Evolutionary conservation across 805 yeast genomes (phyloP).

Genomic region (Cyberlindnera americana): DNA sequence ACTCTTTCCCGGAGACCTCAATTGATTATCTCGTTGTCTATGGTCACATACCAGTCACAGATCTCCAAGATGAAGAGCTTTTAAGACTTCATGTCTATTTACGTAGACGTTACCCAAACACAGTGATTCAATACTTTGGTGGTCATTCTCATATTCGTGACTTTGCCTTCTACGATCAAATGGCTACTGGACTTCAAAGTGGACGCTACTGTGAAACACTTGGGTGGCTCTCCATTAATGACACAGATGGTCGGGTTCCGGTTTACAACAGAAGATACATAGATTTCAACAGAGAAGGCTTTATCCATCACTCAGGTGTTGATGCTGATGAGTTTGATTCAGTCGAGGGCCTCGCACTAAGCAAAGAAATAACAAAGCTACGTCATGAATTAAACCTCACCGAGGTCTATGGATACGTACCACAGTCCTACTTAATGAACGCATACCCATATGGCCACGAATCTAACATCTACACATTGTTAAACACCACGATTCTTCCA

Average conservation of each 20-base stretch:
- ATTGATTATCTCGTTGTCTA: constrained; percentile 67
- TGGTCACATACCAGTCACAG: constrained; percentile 74
- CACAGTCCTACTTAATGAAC: constrained; percentile 59
- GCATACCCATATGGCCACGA: constrained; percentile 61
- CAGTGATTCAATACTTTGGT: constrained; percentile 80
- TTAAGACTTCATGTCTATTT: constrained; percentile 39
- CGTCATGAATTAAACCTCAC: constrained; percentile 52
- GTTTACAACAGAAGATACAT: constrained; percentile 63
- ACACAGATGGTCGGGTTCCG: constrained; percentile 18
- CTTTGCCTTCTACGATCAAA: constrained; percentile 62
- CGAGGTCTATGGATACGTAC: constrained; percentile 60
- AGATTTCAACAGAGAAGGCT: constrained; percentile 75
- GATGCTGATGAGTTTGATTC: constrained; percentile 45
- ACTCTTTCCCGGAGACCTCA: constrained; percentile 32
- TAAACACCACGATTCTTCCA: constrained; percentile 56
- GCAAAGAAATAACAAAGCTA: constrained; percentile 39
- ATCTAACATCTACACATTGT: constrained; percentile 53
- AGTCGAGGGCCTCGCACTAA: constrained; percentile 45
- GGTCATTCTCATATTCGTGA: constrained; percentile 95
- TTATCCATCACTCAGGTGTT: constrained; percentile 52
- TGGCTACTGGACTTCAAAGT: constrained; percentile 79
- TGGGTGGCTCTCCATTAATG: constrained; percentile 73
- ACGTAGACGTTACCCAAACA: constrained; percentile 56
- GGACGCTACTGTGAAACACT: constrained; percentile 91
- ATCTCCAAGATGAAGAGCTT: constrained; percentile 32